Percentiles rank a stretch among this genome's conserved stretches.
Conservation (phyloP, 495 filamentous ascomycete species). For the Aspergillus bridgeri region DNA sequence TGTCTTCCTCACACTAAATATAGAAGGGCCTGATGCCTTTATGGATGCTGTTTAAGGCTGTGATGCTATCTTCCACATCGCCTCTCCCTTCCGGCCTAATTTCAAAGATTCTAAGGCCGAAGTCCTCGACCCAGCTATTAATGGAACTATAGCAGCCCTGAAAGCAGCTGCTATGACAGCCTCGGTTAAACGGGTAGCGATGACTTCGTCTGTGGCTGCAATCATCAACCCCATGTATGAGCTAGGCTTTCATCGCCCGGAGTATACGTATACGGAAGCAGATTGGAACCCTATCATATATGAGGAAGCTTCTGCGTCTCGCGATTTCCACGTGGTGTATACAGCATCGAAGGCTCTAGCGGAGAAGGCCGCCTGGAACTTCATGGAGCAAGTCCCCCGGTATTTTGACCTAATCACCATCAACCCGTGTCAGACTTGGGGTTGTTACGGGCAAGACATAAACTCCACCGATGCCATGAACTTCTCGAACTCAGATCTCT, state of each 20-base stretch:
- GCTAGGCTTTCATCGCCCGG: slow-evolving; percentile 28
- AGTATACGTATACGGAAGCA: slow-evolving; percentile 55
- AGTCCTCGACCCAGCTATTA: slow-evolving; percentile 69
- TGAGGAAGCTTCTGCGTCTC: slow-evolving; percentile 39
- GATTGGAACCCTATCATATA: slow-evolving; percentile 76
- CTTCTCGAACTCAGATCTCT: too few species aligned
- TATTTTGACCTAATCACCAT: too few species aligned
- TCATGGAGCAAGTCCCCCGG: too few species aligned
- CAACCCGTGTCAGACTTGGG: too few species aligned
- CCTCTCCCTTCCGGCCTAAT: slow-evolving; percentile 28
- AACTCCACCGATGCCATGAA: too few species aligned
- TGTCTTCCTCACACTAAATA: too few species aligned
- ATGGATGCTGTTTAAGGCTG: too few species aligned
- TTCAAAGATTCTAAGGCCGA: slow-evolving; percentile 59
- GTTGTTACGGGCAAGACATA: too few species aligned
- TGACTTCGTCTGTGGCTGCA: slow-evolving; percentile 73
- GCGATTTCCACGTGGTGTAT: slow-evolving; percentile 52
- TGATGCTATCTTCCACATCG: slow-evolving; percentile 7
- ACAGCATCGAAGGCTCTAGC: slow-evolving; percentile 57
- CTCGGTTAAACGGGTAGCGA: slow-evolving; percentile 66
- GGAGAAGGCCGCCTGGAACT: slow-evolving; percentile 50
- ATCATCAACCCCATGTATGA: slow-evolving; percentile 49
- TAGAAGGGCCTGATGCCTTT: too few species aligned
- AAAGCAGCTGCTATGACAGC: slow-evolving; percentile 41
- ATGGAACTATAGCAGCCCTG: slow-evolving; percentile 65